Percentiles rank a stretch among this genome's conserved stretches.
Evolutionary conservation across 345 rosid species (phyloP).

Genomic region (Hirschfeldia incana): DNA sequence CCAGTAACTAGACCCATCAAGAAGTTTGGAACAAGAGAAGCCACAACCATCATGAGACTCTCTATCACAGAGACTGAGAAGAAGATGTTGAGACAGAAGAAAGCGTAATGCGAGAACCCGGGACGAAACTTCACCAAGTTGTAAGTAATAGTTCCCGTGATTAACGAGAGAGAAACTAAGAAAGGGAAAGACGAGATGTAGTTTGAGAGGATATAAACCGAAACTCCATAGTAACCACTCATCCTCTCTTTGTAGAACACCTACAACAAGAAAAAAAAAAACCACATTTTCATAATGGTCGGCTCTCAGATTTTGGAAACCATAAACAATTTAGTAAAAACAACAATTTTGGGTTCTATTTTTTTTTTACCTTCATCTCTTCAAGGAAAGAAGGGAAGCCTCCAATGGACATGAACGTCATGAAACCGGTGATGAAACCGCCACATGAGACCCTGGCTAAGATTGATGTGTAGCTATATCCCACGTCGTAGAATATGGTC

Average conservation of each 20-base stretch:
- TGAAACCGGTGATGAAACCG: conserved; percentile 71
- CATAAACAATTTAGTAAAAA: neutral
- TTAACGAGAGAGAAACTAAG: conserved; percentile 50
- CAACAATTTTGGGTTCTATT: neutral
- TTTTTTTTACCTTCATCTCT: conserved; percentile 67
- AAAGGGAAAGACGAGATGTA: conserved; percentile 75
- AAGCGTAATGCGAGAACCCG: conserved; percentile 55
- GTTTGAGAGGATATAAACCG: conserved; percentile 72
- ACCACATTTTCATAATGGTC: neutral
- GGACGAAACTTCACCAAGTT: conserved; percentile 66
- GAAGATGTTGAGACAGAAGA: conserved; percentile 67
- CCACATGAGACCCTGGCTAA: conserved; percentile 74
- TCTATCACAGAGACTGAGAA: conserved; percentile 67
- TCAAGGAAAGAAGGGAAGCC: conserved; percentile 88
- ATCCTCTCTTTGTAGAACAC: conserved; percentile 66
- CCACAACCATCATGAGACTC: conserved; percentile 89
- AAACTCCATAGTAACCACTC: conserved; percentile 76
- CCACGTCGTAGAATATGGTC: conserved; percentile 63
- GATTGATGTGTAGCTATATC: conserved; percentile 67
- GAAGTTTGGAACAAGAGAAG: conserved; percentile 80
- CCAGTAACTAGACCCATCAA: conserved; percentile 73
- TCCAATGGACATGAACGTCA: conserved; percentile 88
- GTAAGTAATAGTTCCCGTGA: conserved; percentile 58
- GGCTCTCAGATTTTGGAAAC: neutral
- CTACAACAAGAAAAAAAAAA: conserved; percentile 35